A percentile compares a stretch with the other conserved stretches of the same genome.
These are phyloP conservation scores for Saraca asoca DNA, from an alignment of 331 rosid species.

Conservation along the genomic window DNA sequence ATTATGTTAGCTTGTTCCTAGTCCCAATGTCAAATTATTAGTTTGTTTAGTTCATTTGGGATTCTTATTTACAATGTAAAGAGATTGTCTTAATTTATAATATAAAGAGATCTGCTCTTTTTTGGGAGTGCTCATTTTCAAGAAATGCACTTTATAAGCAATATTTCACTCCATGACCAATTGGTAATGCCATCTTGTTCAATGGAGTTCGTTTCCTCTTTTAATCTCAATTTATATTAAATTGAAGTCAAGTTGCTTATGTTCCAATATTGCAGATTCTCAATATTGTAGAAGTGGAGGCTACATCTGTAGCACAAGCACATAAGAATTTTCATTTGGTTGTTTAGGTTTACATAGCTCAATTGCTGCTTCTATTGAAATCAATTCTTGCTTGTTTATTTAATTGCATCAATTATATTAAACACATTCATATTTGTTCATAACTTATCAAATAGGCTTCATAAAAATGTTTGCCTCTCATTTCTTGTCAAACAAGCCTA, in stretches of 20 bases:
- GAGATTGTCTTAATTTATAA: too few relatives aligned
- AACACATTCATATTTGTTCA: background rate
- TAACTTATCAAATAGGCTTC: background rate
- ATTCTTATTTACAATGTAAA: too few relatives aligned
- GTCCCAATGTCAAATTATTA: too few relatives aligned
- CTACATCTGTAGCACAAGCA: slow-evolving; percentile 53
- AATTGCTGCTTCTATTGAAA: background rate
- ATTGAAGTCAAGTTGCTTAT: background rate
- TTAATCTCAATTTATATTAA: background rate
- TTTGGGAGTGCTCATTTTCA: too few relatives aligned
- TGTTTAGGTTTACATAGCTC: slow-evolving; percentile 59
- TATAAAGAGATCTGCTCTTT: too few relatives aligned
- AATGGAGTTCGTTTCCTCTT: too few relatives aligned
- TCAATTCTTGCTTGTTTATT: slow-evolving; percentile 23
- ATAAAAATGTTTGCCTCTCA: background rate
- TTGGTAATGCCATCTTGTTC: too few relatives aligned
- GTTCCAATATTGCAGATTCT: slow-evolving; percentile 64
- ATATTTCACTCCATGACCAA: too few relatives aligned
- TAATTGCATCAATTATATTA: background rate
- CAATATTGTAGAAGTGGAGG: slow-evolving; percentile 93
- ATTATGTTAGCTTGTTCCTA: too few relatives aligned
- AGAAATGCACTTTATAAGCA: too few relatives aligned
- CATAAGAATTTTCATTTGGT: slow-evolving; percentile 59
- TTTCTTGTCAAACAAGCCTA: slow-evolving; percentile 12
- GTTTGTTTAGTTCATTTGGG: too few relatives aligned